These are phyloP conservation scores for Acer yangbiense DNA, from an alignment of 345 rosid genomes.

Conservation along the genomic window DNA sequence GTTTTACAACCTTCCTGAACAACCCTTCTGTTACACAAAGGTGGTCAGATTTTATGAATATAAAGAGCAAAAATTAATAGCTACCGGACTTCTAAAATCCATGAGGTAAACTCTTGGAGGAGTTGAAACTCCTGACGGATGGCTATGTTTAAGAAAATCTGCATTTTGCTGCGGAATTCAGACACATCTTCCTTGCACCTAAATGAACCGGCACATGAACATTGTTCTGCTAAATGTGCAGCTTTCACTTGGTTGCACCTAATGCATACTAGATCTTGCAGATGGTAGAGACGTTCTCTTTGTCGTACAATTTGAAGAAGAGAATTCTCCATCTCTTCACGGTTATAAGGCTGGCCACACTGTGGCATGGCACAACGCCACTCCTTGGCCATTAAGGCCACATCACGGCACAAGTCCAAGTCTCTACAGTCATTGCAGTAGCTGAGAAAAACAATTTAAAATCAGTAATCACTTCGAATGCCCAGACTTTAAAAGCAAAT, in stretches of 20 bases:
- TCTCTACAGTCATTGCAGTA: constrained; percentile 93
- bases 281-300: constrained; percentile 78
- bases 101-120: constrained; percentile 61
- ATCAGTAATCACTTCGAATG: constrained; percentile 20
- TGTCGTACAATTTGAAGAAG: constrained; percentile 86
- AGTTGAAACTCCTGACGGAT: constrained; percentile 60
- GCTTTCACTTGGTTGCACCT: constrained; percentile 94
- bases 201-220: constrained; percentile 80
- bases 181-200: constrained; percentile 71
- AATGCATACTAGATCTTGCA: constrained; percentile 80
- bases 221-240: constrained; percentile 79
- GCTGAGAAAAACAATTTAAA: constrained; percentile 42
- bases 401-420: constrained; percentile 81
- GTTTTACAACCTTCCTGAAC: too few species aligned
- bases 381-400: constrained; percentile 62
- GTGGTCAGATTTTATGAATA: background rate
- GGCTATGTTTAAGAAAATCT: constrained; percentile 66
- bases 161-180: constrained; percentile 67
- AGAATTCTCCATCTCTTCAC: constrained; percentile 75
- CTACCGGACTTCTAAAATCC: constrained; percentile 53
- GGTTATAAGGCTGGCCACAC: constrained; percentile 83
- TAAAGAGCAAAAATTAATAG: background rate
- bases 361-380: constrained; percentile 80
- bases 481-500: background rate
- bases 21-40: too few species aligned